Percentiles rank a stretch among this genome's conserved stretches.
These are phyloP conservation scores for Brettanomyces nanus DNA, from an alignment of 805 yeast genomes.

Conservation along the genomic window DNA sequence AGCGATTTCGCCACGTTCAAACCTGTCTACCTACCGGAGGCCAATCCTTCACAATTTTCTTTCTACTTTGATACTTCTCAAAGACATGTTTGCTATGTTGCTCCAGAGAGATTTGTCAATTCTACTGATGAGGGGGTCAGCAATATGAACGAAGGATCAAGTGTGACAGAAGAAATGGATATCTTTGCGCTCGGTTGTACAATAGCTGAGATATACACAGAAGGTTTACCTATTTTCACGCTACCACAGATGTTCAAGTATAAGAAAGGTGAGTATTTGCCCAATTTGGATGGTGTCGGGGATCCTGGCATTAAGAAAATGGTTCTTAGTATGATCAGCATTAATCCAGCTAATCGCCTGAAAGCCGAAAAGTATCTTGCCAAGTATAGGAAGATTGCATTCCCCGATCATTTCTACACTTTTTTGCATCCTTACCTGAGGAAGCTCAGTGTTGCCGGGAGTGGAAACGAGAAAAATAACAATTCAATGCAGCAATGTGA, in stretches of 20 bases:
- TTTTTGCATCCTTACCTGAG: constrained; percentile 65
- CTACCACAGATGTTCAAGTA: constrained; percentile 82
- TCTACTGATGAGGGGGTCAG: constrained; percentile 14
- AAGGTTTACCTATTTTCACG: constrained; percentile 81
- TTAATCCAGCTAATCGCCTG: constrained; percentile 55
- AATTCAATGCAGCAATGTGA: constrained; percentile 35
- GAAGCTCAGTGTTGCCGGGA: constrained; percentile 23
- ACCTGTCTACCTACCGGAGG: constrained; percentile 82
- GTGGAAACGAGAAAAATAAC: not conserved
- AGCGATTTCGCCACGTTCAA: constrained; percentile 82
- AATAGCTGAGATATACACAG: constrained; percentile 79
- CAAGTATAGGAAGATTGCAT: constrained; percentile 40
- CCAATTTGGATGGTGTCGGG: constrained; percentile 51
- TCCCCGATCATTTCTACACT: constrained; percentile 62
- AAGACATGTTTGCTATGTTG: constrained; percentile 80
- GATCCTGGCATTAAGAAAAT: constrained; percentile 44
- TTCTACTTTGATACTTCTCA: constrained; percentile 89
- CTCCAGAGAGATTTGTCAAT: constrained; percentile 79
- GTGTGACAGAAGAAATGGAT: constrained; percentile 63
- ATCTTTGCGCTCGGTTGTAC: constrained; percentile 79
- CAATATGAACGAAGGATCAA: constrained; percentile 12
- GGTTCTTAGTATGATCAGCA: constrained; percentile 52
- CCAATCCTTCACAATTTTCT: constrained; percentile 85
- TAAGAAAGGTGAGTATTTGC: constrained; percentile 57
- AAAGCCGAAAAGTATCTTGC: constrained; percentile 46